A percentile compares a stretch with the other conserved stretches of the same genome.
These are phyloP conservation scores for Penicillium psychrofluorescens DNA, from an alignment of 495 filamentous ascomycete genomes.

Conservation along the genomic window DNA sequence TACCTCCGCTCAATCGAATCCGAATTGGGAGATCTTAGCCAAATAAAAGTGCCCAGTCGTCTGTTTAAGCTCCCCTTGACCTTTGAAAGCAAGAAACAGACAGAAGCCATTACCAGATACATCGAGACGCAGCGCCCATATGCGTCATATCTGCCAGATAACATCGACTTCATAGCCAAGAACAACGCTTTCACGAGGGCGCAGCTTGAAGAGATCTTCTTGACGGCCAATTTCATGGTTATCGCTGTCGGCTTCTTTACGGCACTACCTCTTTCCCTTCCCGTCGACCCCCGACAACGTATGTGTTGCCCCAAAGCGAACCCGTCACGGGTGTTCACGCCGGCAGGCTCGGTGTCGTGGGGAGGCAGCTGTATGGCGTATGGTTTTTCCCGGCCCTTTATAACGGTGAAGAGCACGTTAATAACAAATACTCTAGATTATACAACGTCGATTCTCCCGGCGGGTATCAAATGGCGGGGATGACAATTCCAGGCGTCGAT, in stretches of 20 bases:
- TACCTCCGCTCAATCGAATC: conserved; percentile 21
- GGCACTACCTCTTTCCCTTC: conserved; percentile 46
- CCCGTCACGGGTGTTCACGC: conserved; percentile 50
- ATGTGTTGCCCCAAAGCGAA: conserved; percentile 54
- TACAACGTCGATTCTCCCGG: conserved; percentile 54
- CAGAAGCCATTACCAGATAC: conserved; percentile 45
- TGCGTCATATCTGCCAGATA: conserved; percentile 51
- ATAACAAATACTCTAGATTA: conserved; percentile 10
- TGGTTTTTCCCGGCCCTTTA: background rate
- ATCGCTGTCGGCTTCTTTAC: conserved; percentile 53
- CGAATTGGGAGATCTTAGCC: conserved; percentile 26
- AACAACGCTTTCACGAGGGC: conserved; percentile 48
- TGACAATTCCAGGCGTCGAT: conserved; percentile 50
- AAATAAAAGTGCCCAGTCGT: conserved; percentile 42
- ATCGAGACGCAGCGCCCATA: conserved; percentile 51
- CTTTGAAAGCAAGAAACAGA: conserved; percentile 43
- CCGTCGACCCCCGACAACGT: conserved; percentile 46
- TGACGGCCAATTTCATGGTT: conserved; percentile 41
- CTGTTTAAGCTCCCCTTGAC: conserved; percentile 47
- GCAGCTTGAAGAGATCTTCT: conserved; percentile 38
- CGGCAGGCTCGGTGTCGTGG: conserved; percentile 45
- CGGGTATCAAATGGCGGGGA: conserved; percentile 49
- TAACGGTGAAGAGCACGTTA: background rate
- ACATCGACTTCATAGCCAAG: conserved; percentile 47
- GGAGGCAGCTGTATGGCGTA: conserved; percentile 46